Base-by-base conservation (phyloP, 192 early-diverging fungal species). In the Dissophora ornata region DNA sequence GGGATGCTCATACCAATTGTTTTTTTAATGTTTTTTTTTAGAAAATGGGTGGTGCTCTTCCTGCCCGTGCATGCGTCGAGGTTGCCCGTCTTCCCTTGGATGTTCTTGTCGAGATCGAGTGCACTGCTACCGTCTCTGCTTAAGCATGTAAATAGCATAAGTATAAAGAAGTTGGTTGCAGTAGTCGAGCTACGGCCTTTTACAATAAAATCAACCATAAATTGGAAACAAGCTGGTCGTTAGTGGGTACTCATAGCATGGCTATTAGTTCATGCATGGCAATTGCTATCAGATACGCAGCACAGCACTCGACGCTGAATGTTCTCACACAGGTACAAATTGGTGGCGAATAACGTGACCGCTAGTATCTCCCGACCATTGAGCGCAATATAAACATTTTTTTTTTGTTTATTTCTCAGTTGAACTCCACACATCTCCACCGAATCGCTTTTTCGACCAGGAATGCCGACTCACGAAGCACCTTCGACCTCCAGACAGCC, bases 61-160 rank as follows among this genome's bases (percentile, higher is more conserved):
- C 92, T 42, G 91, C 92, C 6, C 83, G 92, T 28, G 82, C 90
- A 19, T 83, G 86, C 55, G 92, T 98, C 48, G 86, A 98, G 79
- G 97, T 96, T 41, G 94, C 93, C 32, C 87, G 93, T 67, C 89
- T 98, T 48, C 96, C 96, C 32, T 86, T 91, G 73, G 91, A 92
- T 79, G 94, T 93, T 32, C 73, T 90, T 71, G 94, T 98, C 32
- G 96, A 98, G 82, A 94, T 98, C 75, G 96, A 97, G 79, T 92
- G 90, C 41, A 87, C 97, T 70, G 95, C 93, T 29, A 71, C 49
- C 47, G 48, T 55, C 30, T 46, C 48, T 36, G 28, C 21, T 25
- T 41, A 58, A 29, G 29, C 26, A 26, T 19, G 51, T 26, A 4
- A 24, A 13, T 54, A 10, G n/a, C n/a, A n/a, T n/a, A n/a, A n/a